A percentile compares a stretch with the other conserved stretches of the same genome.
phyloP scores from a whole-genome alignment of 805 yeast species.

The Yamadazyma ubonensis region DNA sequence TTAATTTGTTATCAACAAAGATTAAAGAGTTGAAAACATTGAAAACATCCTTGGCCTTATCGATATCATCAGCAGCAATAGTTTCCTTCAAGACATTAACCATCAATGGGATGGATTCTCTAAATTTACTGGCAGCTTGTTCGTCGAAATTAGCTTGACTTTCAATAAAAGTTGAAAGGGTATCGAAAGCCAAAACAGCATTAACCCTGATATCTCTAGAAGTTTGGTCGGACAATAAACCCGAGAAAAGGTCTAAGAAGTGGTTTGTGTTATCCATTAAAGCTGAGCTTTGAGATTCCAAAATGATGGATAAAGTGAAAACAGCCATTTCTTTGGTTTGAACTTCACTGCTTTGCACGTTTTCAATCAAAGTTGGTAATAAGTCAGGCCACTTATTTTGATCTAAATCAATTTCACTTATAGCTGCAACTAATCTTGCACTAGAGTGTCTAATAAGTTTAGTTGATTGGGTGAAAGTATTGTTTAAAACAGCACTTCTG shows the following conservation, averaged over 20 bases:
- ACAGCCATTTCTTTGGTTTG: conserved; percentile 80
- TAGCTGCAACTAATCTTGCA: conserved; percentile 85
- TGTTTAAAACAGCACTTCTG: conserved; percentile 64
- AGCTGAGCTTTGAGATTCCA: conserved; percentile 66
- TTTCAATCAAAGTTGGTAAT: conserved; percentile 65
- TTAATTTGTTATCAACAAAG: conserved; percentile 69
- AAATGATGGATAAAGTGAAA: conserved; percentile 70
- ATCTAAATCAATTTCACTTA: conserved; percentile 73
- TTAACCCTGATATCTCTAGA: conserved; percentile 77
- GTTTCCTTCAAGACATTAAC: conserved; percentile 77
- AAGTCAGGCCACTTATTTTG: conserved; percentile 70
- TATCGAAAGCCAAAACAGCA: conserved; percentile 77
- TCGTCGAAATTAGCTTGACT: conserved; percentile 49
- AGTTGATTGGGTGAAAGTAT: conserved; percentile 66
- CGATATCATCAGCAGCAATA: conserved; percentile 67
- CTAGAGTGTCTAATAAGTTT: conserved; percentile 78
- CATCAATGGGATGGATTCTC: conserved; percentile 71
- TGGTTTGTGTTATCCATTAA: conserved; percentile 60
- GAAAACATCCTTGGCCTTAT: conserved; percentile 70
- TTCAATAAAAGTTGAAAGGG: conserved; percentile 66
- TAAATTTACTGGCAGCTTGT: conserved; percentile 53
- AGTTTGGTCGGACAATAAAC: conserved; percentile 59
- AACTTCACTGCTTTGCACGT: conserved; percentile 50
- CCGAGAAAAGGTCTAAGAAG: conserved; percentile 67
- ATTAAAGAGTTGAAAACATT: conserved; percentile 81